These are phyloP conservation scores for Lyophyllum shimeji DNA, from an alignment of 768 basidiomycete genomes.

Conservation along the genomic window DNA sequence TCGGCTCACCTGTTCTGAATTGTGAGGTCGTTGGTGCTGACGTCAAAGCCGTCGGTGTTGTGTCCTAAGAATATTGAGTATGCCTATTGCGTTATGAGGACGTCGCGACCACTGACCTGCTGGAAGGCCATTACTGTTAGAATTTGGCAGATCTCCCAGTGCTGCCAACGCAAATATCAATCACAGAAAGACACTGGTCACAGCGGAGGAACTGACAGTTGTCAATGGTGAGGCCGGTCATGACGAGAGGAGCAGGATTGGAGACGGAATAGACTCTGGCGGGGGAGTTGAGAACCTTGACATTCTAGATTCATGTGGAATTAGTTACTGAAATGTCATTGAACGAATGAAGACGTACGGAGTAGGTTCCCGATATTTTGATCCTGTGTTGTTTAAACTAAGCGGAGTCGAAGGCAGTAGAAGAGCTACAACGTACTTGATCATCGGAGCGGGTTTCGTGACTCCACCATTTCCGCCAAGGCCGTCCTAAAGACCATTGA, in stretches of 20 bases:
- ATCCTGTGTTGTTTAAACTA: slow-evolving; percentile 24
- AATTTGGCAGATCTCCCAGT: slow-evolving; percentile 50
- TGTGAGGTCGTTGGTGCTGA: slow-evolving; percentile 32
- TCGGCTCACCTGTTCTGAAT: slow-evolving; percentile 40
- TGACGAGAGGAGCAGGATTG: slow-evolving; percentile 37
- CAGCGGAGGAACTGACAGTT: slow-evolving; percentile 42
- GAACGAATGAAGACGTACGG: slow-evolving; percentile 20
- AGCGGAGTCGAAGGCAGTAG: neutral
- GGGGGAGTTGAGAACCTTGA: slow-evolving; percentile 42
- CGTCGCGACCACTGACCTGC: slow-evolving; percentile 29
- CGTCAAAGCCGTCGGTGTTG: slow-evolving; percentile 55
- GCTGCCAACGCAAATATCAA: slow-evolving; percentile 31
- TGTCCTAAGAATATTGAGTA: slow-evolving; percentile 27
- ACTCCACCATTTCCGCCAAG: slow-evolving; percentile 38
- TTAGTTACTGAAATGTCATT: slow-evolving; percentile 26
- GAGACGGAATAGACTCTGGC: slow-evolving; percentile 37
- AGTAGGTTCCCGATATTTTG: slow-evolving; percentile 36
- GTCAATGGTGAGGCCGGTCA: slow-evolving; percentile 51
- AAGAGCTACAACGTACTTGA: slow-evolving; percentile 30
- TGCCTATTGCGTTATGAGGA: neutral
- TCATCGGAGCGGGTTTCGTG: slow-evolving; percentile 42
- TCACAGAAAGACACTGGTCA: neutral
- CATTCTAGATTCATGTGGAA: slow-evolving; percentile 29
- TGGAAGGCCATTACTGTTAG: slow-evolving; percentile 44
- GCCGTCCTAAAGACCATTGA: slow-evolving; percentile 31